Percentiles rank a stretch among this genome's conserved stretches.
These are phyloP conservation scores for Begonia loranthoides DNA, from an alignment of 306 rosid species.

Conservation along the genomic window DNA sequence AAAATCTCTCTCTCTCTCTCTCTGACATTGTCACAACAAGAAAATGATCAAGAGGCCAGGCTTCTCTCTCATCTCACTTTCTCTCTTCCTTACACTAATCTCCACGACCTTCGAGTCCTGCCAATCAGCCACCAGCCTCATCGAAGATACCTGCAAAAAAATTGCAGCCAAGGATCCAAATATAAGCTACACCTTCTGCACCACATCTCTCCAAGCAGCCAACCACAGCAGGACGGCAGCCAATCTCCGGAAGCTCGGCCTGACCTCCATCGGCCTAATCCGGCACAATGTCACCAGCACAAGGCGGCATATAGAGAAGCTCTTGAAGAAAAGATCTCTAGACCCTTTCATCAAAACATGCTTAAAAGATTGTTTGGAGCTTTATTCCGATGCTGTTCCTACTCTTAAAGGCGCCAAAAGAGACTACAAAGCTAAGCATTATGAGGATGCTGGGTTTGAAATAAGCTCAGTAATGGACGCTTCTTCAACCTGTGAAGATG, in stretches of 20 bases:
- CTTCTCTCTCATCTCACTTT: not conserved
- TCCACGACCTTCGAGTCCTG: not conserved
- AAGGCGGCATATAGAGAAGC: constrained; percentile 1
- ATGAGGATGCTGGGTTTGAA: constrained; percentile 15
- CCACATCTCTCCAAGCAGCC: constrained; percentile 7
- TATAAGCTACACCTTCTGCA: constrained; percentile 13
- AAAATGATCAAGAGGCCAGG: not conserved
- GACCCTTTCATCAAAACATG: constrained; percentile 14
- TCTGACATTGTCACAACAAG: not conserved
- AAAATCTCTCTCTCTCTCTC: not conserved
- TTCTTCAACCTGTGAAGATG: constrained; percentile 38
- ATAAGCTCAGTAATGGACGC: constrained; percentile 48
- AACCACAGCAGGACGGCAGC: not conserved
- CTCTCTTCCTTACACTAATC: not conserved
- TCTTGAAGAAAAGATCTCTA: constrained; percentile 7
- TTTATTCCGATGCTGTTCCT: constrained; percentile 33
- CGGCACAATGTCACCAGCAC: constrained; percentile 4
- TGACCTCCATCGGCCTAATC: constrained; percentile 7
- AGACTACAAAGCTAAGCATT: constrained; percentile 28
- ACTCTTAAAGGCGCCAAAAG: constrained; percentile 20
- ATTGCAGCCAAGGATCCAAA: constrained; percentile 1
- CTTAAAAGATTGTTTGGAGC: constrained; percentile 42
- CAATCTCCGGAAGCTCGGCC: constrained; percentile 8
- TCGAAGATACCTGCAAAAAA: constrained; percentile 8
- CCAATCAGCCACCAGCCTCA: not conserved